Conservation (phyloP, 2,329 filamentous ascomycete genomes). For the Chalara sp. region DNA sequence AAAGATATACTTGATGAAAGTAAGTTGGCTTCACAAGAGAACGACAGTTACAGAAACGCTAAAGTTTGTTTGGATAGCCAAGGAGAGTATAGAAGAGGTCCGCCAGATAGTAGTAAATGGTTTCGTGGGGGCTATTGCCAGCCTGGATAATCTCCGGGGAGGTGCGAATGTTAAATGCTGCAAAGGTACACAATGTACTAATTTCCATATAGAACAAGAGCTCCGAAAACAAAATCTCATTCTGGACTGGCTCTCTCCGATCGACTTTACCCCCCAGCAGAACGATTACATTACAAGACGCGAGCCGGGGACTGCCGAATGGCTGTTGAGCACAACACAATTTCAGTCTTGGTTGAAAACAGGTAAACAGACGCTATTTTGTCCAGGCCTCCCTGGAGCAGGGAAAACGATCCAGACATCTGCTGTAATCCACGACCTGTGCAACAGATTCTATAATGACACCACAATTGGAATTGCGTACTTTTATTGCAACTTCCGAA, state of each 20-base stretch:
- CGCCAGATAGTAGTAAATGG: too few species aligned
- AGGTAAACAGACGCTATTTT: constrained; percentile 26
- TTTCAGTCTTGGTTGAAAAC: constrained; percentile 7
- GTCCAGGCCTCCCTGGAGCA: too few species aligned
- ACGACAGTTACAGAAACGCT: too few species aligned
- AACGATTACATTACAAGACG: constrained; percentile 29
- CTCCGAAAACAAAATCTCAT: too few species aligned
- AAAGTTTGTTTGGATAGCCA: background rate
- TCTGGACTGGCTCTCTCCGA: too few species aligned
- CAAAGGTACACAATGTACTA: too few species aligned
- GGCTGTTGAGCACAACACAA: constrained; percentile 7
- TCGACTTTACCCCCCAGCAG: constrained; percentile 33
- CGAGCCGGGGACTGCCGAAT: constrained; percentile 15
- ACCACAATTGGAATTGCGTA: constrained; percentile 20
- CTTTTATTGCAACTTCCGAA: too few species aligned
- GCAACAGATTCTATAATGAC: constrained; percentile 14
- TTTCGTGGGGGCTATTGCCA: too few species aligned
- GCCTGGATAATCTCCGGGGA: background rate
- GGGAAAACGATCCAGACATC: constrained; percentile 41
- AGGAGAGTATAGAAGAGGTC: too few species aligned
- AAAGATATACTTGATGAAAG: background rate
- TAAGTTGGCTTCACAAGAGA: too few species aligned
- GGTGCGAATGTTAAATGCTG: too few species aligned
- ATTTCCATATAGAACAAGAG: too few species aligned
- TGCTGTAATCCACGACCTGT: constrained; percentile 34